phyloP scores from a whole-genome alignment of 805 yeast species.

The baker's yeast (Saccharomyces cerevisiae) region DNA sequence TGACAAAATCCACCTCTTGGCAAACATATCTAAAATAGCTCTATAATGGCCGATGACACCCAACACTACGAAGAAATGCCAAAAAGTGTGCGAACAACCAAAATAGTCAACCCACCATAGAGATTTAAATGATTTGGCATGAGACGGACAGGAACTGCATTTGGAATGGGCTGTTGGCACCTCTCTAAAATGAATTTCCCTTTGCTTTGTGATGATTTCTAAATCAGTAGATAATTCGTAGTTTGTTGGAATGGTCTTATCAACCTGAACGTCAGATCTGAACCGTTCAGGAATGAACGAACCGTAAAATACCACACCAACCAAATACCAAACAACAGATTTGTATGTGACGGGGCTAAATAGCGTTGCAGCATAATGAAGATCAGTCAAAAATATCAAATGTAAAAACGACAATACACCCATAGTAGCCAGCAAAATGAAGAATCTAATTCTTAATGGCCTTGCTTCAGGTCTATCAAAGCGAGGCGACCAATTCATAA shows the following conservation, averaged over 20 bases:
- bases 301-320: conserved; percentile 84
- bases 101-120: conserved; percentile 81
- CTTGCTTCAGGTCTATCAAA: conserved; percentile 86
- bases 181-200: conserved; percentile 34
- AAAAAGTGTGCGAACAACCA: conserved; percentile 75
- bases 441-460: conserved; percentile 70
- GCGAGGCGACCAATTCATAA: conserved; percentile 84
- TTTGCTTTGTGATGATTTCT: conserved; percentile 26
- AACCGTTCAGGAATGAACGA: conserved; percentile 84
- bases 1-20: conserved; percentile 27
- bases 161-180: conserved; percentile 28
- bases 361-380: conserved; percentile 41
- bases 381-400: conserved; percentile 48
- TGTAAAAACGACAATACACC: conserved; percentile 60
- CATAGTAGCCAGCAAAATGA: conserved; percentile 64
- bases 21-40: conserved; percentile 67
- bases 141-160: conserved; percentile 16
- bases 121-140: conserved; percentile 38
- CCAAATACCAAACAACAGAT: conserved; percentile 64
- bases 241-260: conserved; percentile 35
- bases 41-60: conserved; percentile 87
- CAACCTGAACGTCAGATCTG: conserved; percentile 59
- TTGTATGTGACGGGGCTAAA: conserved; percentile 58
- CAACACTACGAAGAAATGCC: conserved; percentile 87
- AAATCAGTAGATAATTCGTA: conserved; percentile 24